A percentile compares a stretch with the other conserved stretches of the same genome.
These are phyloP conservation scores for Xanthoparmelia taractica DNA, from an alignment of 495 filamentous ascomycete genomes.

Conservation along the genomic window DNA sequence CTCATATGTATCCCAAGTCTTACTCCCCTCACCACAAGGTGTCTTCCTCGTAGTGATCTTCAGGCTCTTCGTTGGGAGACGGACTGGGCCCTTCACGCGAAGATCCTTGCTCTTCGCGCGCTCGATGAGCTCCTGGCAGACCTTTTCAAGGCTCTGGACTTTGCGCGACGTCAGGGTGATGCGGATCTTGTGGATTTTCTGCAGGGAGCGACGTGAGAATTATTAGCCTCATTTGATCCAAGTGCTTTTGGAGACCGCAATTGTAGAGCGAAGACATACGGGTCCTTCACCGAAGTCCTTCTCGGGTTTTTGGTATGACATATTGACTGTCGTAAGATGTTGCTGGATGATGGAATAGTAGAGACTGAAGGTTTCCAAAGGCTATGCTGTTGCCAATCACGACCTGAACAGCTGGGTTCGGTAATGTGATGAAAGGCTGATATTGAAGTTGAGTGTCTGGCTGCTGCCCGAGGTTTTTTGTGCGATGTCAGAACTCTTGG, in stretches of 20 bases:
- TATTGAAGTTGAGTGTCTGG: constrained; percentile 23
- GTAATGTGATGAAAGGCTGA: constrained; percentile 74
- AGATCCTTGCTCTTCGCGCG: constrained; percentile 98
- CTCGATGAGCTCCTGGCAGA: constrained; percentile 95
- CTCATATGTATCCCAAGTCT: constrained; percentile 99
- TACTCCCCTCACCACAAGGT: constrained; percentile 97
- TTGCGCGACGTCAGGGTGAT: constrained; percentile 95
- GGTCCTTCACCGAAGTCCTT: constrained; percentile 83
- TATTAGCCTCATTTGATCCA: background rate
- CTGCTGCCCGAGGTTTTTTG: constrained; percentile 18
- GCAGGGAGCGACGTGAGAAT: constrained; percentile 6
- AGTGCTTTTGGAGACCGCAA: background rate
- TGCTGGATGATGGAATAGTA: constrained; percentile 11
- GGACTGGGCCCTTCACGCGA: constrained; percentile 96
- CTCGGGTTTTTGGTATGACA: constrained; percentile 94
- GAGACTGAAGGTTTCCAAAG: background rate
- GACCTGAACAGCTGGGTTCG: constrained; percentile 60
- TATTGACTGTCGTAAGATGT: constrained; percentile 41
- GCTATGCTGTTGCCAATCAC: constrained; percentile 43
- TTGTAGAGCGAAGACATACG: constrained; percentile 38
- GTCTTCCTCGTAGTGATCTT: constrained; percentile 95
- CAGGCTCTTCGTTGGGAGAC: constrained; percentile 94
- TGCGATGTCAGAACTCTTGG: constrained; percentile 28
- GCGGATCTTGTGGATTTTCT: constrained; percentile 97
- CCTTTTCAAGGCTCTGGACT: constrained; percentile 93